Base-by-base conservation (phyloP, 2,329 filamentous ascomycete species). In the Phoma herbarum region DNA sequence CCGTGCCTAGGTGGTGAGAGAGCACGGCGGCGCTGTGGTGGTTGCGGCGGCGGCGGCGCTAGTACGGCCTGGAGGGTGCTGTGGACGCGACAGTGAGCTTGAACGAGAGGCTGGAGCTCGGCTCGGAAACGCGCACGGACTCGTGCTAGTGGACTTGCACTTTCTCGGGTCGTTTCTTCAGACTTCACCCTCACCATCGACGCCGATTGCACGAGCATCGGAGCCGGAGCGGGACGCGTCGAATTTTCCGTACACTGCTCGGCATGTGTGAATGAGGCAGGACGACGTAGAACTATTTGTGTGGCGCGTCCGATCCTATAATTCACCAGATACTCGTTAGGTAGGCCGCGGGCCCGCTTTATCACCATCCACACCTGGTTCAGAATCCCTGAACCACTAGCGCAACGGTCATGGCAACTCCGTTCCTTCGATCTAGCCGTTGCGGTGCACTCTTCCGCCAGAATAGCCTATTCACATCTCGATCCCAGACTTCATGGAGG, bases 91-190 rank as follows among this genome's bases (percentile, higher is more conserved):
- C 45, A 5, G n/a, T 23, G 37, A 54, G 56, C 56, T 53, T 23
- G 22, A 25, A 26, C 29, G 46, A 29, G 37, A 57, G 35, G 47
- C 42, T 25, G 37, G 25, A 50, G 56, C 56, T 59, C 43, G 28
- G 48, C 37, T 47, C 54, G 33, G 44, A 26, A 41, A 28, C 12
- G 37, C 18, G 55, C 55, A 59, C 55, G 28, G 37, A 39, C 56
- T 20, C 18, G 8, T 48, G 46, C 50, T 59, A 59, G 39, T 47
- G 18, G 18, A 35, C 31, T 18, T 10, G 37, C 18, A 45, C 56
- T 54, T 59, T 59, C 44, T 18, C 33, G 23, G 7, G 3, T 14
- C 20, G 6, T 29, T 29, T 22, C 28, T 25, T 23, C 14, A n/a
- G 33, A 48, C 42, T 18, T 58, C 47, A 52, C 57, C 28, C 18